Percentiles rank a stretch among this genome's conserved stretches.
These are phyloP conservation scores for Corallochytrium limacisporum DNA, from an alignment of 78 protist species.

Conservation along the genomic window DNA sequence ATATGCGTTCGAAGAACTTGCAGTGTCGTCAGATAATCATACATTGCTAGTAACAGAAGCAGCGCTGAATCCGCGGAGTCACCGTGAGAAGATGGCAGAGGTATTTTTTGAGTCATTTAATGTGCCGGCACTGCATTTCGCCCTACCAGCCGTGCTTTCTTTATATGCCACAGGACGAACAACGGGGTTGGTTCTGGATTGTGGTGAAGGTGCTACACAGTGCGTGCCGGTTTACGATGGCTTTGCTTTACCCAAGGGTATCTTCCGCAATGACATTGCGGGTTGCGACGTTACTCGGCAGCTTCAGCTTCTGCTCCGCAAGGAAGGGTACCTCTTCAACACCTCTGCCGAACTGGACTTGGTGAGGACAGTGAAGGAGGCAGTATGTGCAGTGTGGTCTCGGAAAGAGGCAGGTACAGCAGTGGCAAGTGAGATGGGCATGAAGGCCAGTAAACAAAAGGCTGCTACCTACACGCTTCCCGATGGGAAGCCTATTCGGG, in stretches of 20 bases:
- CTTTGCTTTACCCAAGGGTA: constrained; percentile 55
- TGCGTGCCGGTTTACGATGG: constrained; percentile 93
- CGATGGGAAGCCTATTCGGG: not conserved
- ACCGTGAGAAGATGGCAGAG: constrained; percentile 76
- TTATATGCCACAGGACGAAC: constrained; percentile 67
- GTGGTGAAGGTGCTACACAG: constrained; percentile 90
- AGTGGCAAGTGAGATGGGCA: not conserved
- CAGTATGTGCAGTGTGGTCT: constrained; percentile 17
- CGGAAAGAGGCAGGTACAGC: not conserved
- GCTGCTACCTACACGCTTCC: not conserved
- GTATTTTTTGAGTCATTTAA: constrained; percentile 88
- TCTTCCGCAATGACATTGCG: constrained; percentile 69
- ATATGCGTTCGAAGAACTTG: no score
- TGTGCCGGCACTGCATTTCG: constrained; percentile 63
- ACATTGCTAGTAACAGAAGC: constrained; percentile 87
- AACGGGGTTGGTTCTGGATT: constrained; percentile 85
- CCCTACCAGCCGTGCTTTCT: constrained; percentile 64
- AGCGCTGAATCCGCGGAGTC: constrained; percentile 83
- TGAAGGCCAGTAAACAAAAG: not conserved
- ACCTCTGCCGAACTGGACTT: constrained; percentile 83
- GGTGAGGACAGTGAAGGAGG: constrained; percentile 63
- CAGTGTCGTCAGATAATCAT: no score
- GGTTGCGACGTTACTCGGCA: constrained; percentile 82
- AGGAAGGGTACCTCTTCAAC: constrained; percentile 67
- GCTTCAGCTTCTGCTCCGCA: constrained; percentile 45